These are phyloP conservation scores for Phytophthora cactorum DNA, from an alignment of 352 stramenopile species.

Conservation along the genomic window DNA sequence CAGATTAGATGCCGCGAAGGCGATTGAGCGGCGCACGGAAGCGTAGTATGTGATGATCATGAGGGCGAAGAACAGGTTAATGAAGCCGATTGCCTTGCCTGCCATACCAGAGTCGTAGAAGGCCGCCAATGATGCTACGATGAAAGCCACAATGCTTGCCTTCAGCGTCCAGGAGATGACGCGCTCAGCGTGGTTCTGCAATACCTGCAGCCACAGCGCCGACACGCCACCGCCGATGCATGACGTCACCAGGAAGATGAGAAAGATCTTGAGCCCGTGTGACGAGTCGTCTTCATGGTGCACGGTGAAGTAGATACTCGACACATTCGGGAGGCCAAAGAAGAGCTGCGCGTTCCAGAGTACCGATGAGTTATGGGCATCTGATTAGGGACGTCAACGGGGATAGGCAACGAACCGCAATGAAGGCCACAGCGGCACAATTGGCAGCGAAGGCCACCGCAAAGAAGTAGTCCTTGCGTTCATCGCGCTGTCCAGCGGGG, in stretches of 20 bases:
- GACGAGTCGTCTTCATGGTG: constrained; percentile 65
- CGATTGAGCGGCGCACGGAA: constrained; percentile 66
- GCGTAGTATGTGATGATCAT: constrained; percentile 73
- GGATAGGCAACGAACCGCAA: constrained; percentile 52
- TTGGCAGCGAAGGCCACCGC: constrained; percentile 71
- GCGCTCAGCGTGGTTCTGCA: constrained; percentile 75
- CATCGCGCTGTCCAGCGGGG: constrained; percentile 38
- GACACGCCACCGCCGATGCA: constrained; percentile 72
- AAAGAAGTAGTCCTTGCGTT: constrained; percentile 74
- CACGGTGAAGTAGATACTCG: constrained; percentile 81
- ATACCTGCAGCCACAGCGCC: constrained; percentile 72
- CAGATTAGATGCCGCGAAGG: constrained; percentile 84
- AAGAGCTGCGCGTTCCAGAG: constrained; percentile 45
- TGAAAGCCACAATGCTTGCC: constrained; percentile 60
- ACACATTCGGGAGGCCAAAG: constrained; percentile 77
- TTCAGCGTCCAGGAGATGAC: constrained; percentile 80
- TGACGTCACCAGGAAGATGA: constrained; percentile 70
- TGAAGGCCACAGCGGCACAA: constrained; percentile 50
- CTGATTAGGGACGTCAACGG: neutral
- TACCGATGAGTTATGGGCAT: neutral
- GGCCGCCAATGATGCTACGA: constrained; percentile 53
- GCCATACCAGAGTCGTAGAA: constrained; percentile 78
- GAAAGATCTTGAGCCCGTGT: constrained; percentile 77
- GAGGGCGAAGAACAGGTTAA: constrained; percentile 81
- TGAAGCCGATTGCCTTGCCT: constrained; percentile 82